phyloP scores from a whole-genome alignment of 129 eudicot species.

The Lactuca sativa region DNA sequence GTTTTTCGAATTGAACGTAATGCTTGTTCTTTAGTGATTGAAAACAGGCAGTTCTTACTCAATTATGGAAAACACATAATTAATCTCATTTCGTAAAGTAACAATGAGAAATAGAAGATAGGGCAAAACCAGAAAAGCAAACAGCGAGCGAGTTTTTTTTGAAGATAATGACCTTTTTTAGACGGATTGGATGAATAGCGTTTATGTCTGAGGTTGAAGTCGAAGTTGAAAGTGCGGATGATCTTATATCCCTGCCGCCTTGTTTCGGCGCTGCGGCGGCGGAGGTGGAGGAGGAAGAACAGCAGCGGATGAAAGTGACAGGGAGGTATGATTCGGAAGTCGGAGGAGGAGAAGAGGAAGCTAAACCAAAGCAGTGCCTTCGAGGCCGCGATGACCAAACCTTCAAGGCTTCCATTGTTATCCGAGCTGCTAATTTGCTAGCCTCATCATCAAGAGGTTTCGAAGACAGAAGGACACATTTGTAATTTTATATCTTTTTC shows the following conservation, averaged over 20 bases:
- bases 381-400: constrained; percentile 42
- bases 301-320: constrained; percentile 36
- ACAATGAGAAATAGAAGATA: background rate
- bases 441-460: background rate
- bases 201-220: constrained; percentile 60
- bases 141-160: too few species aligned
- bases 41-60: background rate
- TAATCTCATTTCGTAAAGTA: background rate
- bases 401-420: constrained; percentile 51
- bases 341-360: constrained; percentile 31
- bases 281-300: constrained; percentile 35
- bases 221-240: constrained; percentile 38
- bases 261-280: constrained; percentile 27
- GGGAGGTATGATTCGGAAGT: constrained; percentile 16
- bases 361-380: constrained; percentile 39
- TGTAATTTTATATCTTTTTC: background rate
- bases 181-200: constrained; percentile 71
- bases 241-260: constrained; percentile 38
- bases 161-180: constrained; percentile 52
- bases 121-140: background rate
- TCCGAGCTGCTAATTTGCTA: background rate
- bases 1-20: background rate
- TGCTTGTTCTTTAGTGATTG: background rate
- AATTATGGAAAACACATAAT: background rate
- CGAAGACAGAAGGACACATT: background rate